Conservation (phyloP, 2,329 filamentous ascomycete genomes). For the Paecilomyces sp. region DNA sequence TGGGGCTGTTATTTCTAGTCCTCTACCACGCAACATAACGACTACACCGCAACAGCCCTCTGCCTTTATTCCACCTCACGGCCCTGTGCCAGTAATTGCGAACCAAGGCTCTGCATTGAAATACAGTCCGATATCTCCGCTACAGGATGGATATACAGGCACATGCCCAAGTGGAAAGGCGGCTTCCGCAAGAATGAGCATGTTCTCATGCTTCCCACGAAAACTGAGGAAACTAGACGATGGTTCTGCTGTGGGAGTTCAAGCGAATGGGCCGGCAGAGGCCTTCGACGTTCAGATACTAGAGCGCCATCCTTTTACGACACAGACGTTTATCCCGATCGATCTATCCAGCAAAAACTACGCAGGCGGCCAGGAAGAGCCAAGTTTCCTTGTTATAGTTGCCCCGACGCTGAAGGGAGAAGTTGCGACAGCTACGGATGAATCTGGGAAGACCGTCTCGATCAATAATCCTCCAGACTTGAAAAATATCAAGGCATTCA, state of each 20-base stretch:
- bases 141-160: constrained; percentile 63
- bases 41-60: constrained; percentile 38
- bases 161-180: constrained; percentile 36
- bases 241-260: not conserved
- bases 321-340: constrained; percentile 85
- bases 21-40: constrained; percentile 48
- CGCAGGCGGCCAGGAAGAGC: constrained; percentile 18
- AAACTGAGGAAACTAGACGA: constrained; percentile 34
- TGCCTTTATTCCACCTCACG: constrained; percentile 28
- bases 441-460: constrained; percentile 16
- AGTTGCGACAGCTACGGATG: constrained; percentile 24
- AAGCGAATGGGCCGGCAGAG: constrained; percentile 1
- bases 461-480: constrained; percentile 62
- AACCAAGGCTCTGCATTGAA: constrained; percentile 90
- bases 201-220: constrained; percentile 79
- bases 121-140: constrained; percentile 70
- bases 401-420: constrained; percentile 61
- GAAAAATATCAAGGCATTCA: constrained; percentile 62
- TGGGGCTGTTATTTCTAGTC: constrained; percentile 75
- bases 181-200: constrained; percentile 64
- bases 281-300: constrained; percentile 65
- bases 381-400: constrained; percentile 73
- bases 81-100: constrained; percentile 52
- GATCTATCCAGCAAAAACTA: constrained; percentile 36
- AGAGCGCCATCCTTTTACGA: constrained; percentile 88